Conservation (phyloP, 345 rosid species). For the Limnanthes douglasii region DNA sequence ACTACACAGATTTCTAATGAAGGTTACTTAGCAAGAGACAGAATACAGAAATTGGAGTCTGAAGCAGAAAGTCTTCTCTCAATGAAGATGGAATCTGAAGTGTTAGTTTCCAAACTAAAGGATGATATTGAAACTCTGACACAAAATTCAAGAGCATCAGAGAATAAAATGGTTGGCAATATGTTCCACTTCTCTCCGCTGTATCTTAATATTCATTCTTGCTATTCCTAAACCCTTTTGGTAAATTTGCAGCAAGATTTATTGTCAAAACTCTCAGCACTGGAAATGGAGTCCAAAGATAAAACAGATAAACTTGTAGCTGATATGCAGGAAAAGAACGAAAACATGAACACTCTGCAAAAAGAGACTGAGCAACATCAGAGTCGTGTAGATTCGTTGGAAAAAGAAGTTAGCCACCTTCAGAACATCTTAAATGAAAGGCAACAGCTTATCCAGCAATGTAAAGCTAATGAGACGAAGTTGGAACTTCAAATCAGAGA, state of each 20-base stretch:
- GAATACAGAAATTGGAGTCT: constrained; percentile 39
- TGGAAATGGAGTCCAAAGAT: constrained; percentile 51
- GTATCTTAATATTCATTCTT: constrained; percentile 8
- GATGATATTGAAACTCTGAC: constrained; percentile 28
- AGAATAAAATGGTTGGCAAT: constrained; percentile 38
- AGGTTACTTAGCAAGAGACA: constrained; percentile 32
- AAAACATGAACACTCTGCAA: constrained; percentile 28
- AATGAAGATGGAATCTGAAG: constrained; percentile 41
- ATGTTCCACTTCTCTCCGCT: constrained; percentile 4
- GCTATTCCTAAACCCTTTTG: constrained; percentile 9
- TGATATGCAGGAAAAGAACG: constrained; percentile 35
- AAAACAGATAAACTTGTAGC: constrained; percentile 28
- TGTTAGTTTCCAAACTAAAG: constrained; percentile 36
- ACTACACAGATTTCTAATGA: constrained; percentile 38
- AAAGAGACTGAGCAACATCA: constrained; percentile 30
- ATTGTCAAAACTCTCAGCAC: constrained; percentile 31
- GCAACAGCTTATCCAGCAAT: constrained; percentile 38
- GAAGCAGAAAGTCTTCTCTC: constrained; percentile 46
- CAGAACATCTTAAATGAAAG: constrained; percentile 41
- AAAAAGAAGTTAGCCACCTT: constrained; percentile 42
- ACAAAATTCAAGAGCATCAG: constrained; percentile 38
- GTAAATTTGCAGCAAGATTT: constrained; percentile 45
- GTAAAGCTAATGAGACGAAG: constrained; percentile 38
- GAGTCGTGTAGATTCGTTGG: constrained; percentile 31
- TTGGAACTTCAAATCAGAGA: constrained; percentile 43